Base-by-base conservation (phyloP, 1,284 basidiomycete species). In the Sparassis latifolia region DNA sequence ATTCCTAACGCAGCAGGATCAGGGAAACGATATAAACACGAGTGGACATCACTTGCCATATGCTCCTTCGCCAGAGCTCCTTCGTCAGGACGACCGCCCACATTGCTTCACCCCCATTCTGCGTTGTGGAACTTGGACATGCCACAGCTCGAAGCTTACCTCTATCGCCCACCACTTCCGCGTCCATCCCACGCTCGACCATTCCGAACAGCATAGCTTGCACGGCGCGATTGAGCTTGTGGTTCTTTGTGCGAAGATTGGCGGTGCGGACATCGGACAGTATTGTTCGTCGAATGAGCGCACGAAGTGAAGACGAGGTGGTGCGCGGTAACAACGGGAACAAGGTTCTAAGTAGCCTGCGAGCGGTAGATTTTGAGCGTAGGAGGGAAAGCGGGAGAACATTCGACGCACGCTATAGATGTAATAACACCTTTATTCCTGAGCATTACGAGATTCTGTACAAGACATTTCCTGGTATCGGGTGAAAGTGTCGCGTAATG, bases 41-140 rank as follows among this genome's bases (percentile, higher is more conserved):
- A 10, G 7, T 3, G 31, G 1, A 5, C 30, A 3, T 20, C 50
- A 71, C 79, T 53, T 56, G 88, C 94, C 96, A 99, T 39, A 97
- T 83, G 35, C 86, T 83, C 70, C 96, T 98, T 60, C 81, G 82
- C 97, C 96, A 99, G 30, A 99, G 74, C 62, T 99, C 95, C 63
- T 92, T 89, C 10, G 95, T 92, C 49, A 99, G 71, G 45, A 96
- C 88, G 42, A 99, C 87, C 2, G 97, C 96, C 96, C 97, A 99
- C 80, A 98, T 89, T 2, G 96, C 95, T 63, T 98, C 96, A 38
- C 91, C 89, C 5, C 84, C 82, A 49, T 74, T 73, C 54, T 73
- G 69, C 35, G 72, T 72, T 4, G 63, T 64, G 51, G 68, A 70
- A 0, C 69, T 65, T n/a, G 70, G 60, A 5, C 69, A 68, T 55